These are phyloP conservation scores for Pseudocercospora cruenta DNA, from an alignment of 2,329 filamentous ascomycete genomes.

Conservation along the genomic window DNA sequence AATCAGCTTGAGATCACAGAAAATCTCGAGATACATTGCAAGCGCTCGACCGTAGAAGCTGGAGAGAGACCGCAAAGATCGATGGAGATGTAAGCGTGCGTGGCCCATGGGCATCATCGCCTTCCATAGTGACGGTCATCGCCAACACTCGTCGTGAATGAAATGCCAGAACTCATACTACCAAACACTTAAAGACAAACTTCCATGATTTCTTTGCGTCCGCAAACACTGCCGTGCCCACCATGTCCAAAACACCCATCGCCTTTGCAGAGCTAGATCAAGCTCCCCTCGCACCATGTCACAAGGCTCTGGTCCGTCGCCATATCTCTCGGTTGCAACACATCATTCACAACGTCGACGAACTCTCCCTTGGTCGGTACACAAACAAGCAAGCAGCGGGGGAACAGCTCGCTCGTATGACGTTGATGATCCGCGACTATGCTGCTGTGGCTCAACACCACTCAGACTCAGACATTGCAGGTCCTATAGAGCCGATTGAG, in stretches of 20 bases:
- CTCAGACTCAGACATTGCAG: neutral
- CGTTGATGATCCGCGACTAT: constrained; percentile 14
- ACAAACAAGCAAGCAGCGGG: constrained; percentile 22
- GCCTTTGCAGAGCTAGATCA: neutral
- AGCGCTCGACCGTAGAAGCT: no score
- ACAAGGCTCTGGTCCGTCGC: constrained; percentile 22
- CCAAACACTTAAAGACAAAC: no score
- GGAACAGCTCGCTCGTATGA: constrained; percentile 26
- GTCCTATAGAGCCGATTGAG: constrained; percentile 2
- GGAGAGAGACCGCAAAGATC: neutral
- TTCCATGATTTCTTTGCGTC: neutral
- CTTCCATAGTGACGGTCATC: neutral
- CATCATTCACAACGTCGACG: constrained; percentile 15
- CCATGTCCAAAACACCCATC: neutral
- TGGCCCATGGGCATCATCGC: neutral
- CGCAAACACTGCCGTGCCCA: neutral
- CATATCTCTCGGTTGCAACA: constrained; percentile 17
- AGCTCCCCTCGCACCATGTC: constrained; percentile 20
- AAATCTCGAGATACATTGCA: neutral
- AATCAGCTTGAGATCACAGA: neutral
- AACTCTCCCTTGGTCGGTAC: constrained; percentile 12
- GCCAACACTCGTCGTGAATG: neutral
- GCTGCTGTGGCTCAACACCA: neutral
- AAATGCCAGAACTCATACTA: neutral
- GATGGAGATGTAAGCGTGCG: neutral